Evolutionary conservation across 352 stramenopile genomes (phyloP), one percentile per base, ranked within the genome.

Genomic region (Phytopythium montanum): DNA sequence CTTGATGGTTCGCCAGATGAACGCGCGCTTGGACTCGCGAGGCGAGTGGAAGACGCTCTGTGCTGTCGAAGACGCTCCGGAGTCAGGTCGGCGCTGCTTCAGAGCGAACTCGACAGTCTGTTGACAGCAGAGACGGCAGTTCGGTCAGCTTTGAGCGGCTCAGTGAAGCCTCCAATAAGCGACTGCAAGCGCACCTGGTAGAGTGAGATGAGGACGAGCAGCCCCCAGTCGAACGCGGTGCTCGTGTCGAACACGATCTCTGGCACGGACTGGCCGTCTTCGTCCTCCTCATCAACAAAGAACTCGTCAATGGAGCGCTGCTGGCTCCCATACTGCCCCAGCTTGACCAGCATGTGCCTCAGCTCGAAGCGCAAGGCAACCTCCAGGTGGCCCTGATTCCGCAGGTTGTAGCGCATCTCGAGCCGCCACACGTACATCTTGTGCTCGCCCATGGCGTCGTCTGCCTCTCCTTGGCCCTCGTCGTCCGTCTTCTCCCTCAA

Each of bases 351-450:
- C 33, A 65, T 55, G 44, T 56, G 64, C 23, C 64, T 51, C n/a
- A 90, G 59, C 2, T 70, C 62, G 21, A 87, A 88, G 42, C 76
- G 76, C 63, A 92, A 73, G 8, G 69, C 74, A 12, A 90, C 78
- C 45, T 90, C 76, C 29, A 92, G 51, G 48, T 92, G 83, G 16
- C 83, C 76, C 54, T 90, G 83, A 50, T 81, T 88, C 48, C 81
- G 69, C 8, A 92, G 56, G 36, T 90, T 75, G 57, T 92, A 92
- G 26, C 68, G 70, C 54, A 92, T 85, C 26, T 68, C 68, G 5
- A 90, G 63, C 44, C 70, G 73, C 83, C 83, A 92, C 62, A 79
- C 57, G 29, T 79, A 85, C 23, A 85, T 50, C 29, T 74, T 70
- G 5, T 70, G 49, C 48, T 5, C 21, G 29, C 45, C 57, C 7